phyloP scores from a whole-genome alignment of 2,329 filamentous ascomycete species.

The Lojkania enalia region DNA sequence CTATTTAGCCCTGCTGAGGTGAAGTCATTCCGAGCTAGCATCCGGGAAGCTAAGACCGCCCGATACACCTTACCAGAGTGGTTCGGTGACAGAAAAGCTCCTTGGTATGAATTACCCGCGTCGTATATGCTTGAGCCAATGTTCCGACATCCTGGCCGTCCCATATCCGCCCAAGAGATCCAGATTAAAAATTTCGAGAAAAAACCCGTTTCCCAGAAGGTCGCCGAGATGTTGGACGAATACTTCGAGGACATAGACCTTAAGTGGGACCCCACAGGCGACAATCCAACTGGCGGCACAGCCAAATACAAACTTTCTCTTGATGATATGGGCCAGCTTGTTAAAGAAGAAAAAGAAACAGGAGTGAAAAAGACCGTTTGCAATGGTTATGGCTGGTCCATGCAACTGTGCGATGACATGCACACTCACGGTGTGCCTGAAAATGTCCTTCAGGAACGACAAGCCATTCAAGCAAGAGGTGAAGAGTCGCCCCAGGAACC shows the following conservation, averaged over 20 bases:
- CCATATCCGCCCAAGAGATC: conserved; percentile 72
- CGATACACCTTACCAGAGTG: conserved; percentile 74
- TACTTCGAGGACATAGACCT: conserved; percentile 64
- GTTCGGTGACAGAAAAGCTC: conserved; percentile 73
- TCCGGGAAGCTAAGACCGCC: conserved; percentile 56
- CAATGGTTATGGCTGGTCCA: conserved; percentile 88
- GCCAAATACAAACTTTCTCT: conserved; percentile 55
- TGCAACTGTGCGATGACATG: conserved; percentile 79
- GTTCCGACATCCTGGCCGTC: conserved; percentile 71
- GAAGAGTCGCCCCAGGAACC: neutral
- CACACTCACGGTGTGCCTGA: conserved; percentile 49
- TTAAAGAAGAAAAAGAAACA: conserved; percentile 67
- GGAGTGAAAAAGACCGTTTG: conserved; percentile 67
- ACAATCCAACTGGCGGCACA: conserved; percentile 37
- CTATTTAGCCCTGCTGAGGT: conserved; percentile 44
- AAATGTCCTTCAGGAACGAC: conserved; percentile 25
- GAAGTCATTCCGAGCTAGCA: conserved; percentile 54
- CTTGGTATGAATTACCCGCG: conserved; percentile 82
- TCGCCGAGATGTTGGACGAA: conserved; percentile 71
- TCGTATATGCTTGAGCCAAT: conserved; percentile 80
- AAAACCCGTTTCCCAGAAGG: conserved; percentile 60
- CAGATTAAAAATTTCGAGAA: conserved; percentile 44
- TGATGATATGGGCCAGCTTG: conserved; percentile 73
- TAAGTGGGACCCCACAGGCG: conserved; percentile 53
- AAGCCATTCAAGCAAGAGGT: conserved; percentile 11